Evolutionary conservation across 73 alveolate genomes (phyloP).

Genomic region (Diophrys appendiculata): DNA sequence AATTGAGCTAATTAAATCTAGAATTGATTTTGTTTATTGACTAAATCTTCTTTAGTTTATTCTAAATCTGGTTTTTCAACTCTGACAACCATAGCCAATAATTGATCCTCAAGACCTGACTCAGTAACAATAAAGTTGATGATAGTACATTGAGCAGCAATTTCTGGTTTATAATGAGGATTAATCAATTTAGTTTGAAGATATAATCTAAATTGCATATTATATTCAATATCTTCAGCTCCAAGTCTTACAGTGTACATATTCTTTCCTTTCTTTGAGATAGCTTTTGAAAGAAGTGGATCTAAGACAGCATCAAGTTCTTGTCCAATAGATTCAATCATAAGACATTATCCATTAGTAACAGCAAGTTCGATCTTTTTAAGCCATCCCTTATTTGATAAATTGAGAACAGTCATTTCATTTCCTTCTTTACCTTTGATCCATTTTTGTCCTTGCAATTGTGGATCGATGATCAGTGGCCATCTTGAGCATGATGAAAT

Average conservation of each 20-base stretch:
- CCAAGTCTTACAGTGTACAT: conserved; percentile 86
- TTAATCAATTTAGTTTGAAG: conserved; percentile 97
- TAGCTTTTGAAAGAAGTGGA: conserved; percentile 97
- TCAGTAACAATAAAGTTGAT: conserved; percentile 99
- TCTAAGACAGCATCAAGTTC: conserved; percentile 99
- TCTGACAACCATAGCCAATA: conserved; percentile 97
- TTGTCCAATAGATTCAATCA: conserved; percentile 96
- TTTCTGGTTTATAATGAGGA: conserved; percentile 99
- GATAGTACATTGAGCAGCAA: conserved; percentile 99
- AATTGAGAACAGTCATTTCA: conserved; percentile 83
- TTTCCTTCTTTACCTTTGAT: conserved; percentile 85
- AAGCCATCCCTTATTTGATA: conserved; percentile 90
- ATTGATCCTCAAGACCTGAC: conserved; percentile 99
- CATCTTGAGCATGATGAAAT: conserved; percentile 97
- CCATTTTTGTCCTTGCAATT: conserved; percentile 98
- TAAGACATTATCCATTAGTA: conserved; percentile 93
- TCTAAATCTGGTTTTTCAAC: conserved; percentile 99
- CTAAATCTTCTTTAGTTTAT: conserved; percentile 96
- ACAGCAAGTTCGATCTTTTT: conserved; percentile 86
- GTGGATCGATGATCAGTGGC: conserved; percentile 99
- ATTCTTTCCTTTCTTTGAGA: conserved; percentile 93
- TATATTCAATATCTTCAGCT: conserved; percentile 94
- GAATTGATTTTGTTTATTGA: conserved; percentile 95
- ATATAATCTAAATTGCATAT: conserved; percentile 95
- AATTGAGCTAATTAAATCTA: conserved; percentile 94